Conservation (phyloP, 2,329 filamentous ascomycete genomes). For the Colletotrichum godetiae region DNA sequence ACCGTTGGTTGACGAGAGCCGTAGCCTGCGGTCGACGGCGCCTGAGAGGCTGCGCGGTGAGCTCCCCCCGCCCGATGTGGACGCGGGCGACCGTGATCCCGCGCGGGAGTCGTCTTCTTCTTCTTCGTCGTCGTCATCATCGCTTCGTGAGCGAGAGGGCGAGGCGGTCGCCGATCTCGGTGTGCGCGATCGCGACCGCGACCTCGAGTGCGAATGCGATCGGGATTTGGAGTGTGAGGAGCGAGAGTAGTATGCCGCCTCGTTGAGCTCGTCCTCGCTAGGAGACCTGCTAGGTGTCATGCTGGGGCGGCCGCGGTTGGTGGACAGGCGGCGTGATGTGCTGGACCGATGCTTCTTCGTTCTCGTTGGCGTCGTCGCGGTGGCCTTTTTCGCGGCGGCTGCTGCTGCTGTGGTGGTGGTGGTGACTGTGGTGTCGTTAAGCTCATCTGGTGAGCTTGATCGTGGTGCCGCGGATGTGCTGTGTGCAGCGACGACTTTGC, state of each 20-base stretch:
- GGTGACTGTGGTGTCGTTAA: conserved; percentile 3
- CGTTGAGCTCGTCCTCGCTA: conserved; percentile 40
- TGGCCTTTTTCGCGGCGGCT: neutral
- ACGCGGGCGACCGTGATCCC: conserved; percentile 45
- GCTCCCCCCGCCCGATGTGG: conserved; percentile 40
- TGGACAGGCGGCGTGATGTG: conserved; percentile 32
- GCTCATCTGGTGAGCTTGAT: conserved; percentile 60
- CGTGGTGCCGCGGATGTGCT: conserved; percentile 52
- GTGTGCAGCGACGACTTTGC: conserved; percentile 54
- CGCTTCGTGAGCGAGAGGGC: conserved; percentile 44
- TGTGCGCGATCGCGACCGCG: conserved; percentile 39
- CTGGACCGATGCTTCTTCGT: conserved; percentile 12
- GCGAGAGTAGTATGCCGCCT: conserved; percentile 36
- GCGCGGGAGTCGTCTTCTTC: conserved; percentile 40
- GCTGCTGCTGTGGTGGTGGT: neutral
- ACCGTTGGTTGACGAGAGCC: conserved; percentile 40
- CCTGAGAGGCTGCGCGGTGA: conserved; percentile 37
- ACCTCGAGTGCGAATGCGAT: conserved; percentile 39
- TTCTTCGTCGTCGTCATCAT: neutral
- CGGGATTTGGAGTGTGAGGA: conserved; percentile 37
- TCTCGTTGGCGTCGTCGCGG: neutral
- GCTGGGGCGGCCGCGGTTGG: conserved; percentile 32
- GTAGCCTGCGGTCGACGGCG: conserved; percentile 32
- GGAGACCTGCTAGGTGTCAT: conserved; percentile 35
- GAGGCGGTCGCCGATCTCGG: conserved; percentile 32